Conservation (phyloP, 441 rosid species). For the Eruca vesicaria region DNA sequence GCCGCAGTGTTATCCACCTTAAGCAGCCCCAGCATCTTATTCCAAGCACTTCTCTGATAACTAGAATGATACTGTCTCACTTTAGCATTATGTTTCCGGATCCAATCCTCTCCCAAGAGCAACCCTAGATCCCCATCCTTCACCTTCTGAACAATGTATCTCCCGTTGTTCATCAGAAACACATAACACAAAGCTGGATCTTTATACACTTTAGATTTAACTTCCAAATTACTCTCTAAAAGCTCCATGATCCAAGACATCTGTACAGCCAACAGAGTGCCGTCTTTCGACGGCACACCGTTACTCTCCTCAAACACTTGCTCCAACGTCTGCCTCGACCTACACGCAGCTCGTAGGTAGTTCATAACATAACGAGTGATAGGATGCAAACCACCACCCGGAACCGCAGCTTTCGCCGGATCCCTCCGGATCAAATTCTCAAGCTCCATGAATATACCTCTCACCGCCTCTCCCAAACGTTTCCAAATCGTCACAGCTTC, state of each 20-base stretch:
- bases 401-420: constrained; percentile 77
- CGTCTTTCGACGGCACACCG: constrained; percentile 49
- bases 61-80: constrained; percentile 54
- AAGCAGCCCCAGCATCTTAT: constrained; percentile 51
- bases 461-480: constrained; percentile 71
- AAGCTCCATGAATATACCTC: constrained; percentile 90
- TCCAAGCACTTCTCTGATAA: constrained; percentile 82
- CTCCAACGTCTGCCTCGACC: constrained; percentile 72
- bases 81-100: constrained; percentile 75
- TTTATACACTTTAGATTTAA: constrained; percentile 72
- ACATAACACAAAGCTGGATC: constrained; percentile 61
- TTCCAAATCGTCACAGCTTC: constrained; percentile 77
- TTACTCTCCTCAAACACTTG: constrained; percentile 72
- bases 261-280: constrained; percentile 64
- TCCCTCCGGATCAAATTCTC: constrained; percentile 87
- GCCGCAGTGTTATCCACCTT: constrained; percentile 50
- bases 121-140: constrained; percentile 67
- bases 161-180: constrained; percentile 87
- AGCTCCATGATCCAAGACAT: constrained; percentile 90
- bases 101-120: constrained; percentile 91
- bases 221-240: constrained; percentile 84
- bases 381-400: constrained; percentile 83
- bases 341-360: constrained; percentile 78
- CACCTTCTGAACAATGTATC: constrained; percentile 83
- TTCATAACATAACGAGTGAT: constrained; percentile 96